phyloP scores from a whole-genome alignment of 495 filamentous ascomycete genomes.

The Bombardia bombarda region DNA sequence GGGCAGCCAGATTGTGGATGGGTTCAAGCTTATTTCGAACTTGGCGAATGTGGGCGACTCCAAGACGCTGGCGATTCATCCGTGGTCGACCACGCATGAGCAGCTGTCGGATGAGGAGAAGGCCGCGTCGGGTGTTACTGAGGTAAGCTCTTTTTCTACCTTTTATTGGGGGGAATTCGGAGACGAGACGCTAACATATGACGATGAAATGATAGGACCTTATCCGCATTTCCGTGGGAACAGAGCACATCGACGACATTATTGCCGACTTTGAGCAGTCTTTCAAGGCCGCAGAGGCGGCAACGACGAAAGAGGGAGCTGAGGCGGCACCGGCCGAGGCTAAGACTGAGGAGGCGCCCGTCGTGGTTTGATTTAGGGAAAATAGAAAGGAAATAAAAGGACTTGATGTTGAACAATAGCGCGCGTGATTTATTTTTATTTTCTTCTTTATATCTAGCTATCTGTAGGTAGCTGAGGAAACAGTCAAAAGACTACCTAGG shows the following conservation, averaged over 20 bases:
- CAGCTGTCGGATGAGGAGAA: constrained; percentile 83
- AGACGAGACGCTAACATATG: background rate
- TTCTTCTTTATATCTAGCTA: background rate
- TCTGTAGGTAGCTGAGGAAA: background rate
- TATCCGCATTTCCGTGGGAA: constrained; percentile 94
- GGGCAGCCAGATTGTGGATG: constrained; percentile 83
- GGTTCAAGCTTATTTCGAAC: constrained; percentile 91
- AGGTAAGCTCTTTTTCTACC: constrained; percentile 31
- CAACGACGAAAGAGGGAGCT: constrained; percentile 20
- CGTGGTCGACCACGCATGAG: constrained; percentile 94
- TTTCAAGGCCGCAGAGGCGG: constrained; percentile 50
- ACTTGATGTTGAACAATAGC: background rate
- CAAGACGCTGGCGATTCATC: constrained; percentile 94
- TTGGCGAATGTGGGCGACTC: constrained; percentile 72
- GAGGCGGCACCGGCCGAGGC: constrained; percentile 12
- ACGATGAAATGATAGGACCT: constrained; percentile 49
- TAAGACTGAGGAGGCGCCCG: constrained; percentile 29
- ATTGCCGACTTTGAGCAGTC: constrained; percentile 94
- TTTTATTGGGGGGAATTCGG: background rate
- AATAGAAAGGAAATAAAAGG: too few relatives aligned
- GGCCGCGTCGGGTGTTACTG: constrained; percentile 72
- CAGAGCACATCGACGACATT: constrained; percentile 97
- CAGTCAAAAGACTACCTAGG: too few relatives aligned
- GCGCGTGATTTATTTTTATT: constrained; percentile 1
- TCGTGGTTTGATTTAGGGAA: too few relatives aligned